A percentile compares a stretch with the other conserved stretches of the same genome.
Conservation (phyloP, 306 rosid species). For the Citrullus amarus region DNA sequence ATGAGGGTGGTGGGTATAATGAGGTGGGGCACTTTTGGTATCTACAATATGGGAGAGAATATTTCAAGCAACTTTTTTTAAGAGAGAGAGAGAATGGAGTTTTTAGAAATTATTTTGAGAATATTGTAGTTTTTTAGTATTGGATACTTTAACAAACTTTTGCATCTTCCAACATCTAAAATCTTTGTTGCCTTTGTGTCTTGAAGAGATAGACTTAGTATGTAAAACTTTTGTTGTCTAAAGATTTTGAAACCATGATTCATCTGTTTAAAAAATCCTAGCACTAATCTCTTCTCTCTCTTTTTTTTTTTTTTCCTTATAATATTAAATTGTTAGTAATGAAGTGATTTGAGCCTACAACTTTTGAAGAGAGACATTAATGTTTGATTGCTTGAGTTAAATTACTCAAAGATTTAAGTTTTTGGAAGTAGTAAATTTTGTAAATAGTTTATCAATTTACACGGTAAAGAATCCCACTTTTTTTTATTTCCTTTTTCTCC, state of each 20-base stretch:
- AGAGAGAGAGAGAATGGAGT: background rate
- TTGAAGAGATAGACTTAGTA: no score
- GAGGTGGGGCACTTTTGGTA: constrained; percentile 4
- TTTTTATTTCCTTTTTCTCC: background rate
- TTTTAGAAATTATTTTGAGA: background rate
- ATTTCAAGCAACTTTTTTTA: background rate
- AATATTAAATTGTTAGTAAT: background rate
- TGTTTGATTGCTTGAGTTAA: background rate
- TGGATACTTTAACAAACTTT: background rate
- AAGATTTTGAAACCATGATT: no score
- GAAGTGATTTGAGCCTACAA: background rate
- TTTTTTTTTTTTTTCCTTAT: background rate
- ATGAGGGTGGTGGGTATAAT: background rate
- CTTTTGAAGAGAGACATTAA: background rate
- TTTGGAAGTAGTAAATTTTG: background rate
- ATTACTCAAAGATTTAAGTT: background rate
- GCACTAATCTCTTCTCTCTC: background rate
- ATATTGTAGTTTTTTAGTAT: background rate
- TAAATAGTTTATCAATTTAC: background rate
- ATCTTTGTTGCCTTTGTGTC: background rate
- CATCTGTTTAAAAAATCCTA: no score
- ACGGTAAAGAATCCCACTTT: background rate
- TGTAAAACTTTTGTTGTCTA: background rate
- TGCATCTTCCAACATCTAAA: background rate
- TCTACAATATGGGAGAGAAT: background rate